A percentile compares a stretch with the other conserved stretches of the same genome.
phyloP scores from a whole-genome alignment of 2,329 filamentous ascomycete species.

The Cyphellophora europaea region DNA sequence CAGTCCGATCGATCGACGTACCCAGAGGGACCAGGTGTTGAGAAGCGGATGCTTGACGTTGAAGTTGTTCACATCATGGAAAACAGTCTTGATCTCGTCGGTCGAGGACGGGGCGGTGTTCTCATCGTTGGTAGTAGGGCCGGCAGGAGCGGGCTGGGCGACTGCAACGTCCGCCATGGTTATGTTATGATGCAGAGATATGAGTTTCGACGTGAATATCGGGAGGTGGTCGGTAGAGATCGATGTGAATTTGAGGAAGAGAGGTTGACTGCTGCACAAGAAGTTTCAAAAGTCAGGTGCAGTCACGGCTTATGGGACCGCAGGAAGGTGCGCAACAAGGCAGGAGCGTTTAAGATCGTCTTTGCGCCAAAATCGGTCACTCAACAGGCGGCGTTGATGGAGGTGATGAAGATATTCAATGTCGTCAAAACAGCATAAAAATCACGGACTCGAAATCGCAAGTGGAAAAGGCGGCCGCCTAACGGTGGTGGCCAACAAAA shows the following conservation, averaged over 20 bases:
- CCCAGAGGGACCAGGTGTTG: conserved; percentile 98
- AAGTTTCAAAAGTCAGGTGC: background rate
- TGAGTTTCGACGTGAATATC: background rate
- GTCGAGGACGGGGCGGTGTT: conserved; percentile 43
- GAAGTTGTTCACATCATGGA: conserved; percentile 98
- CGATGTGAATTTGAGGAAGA: background rate
- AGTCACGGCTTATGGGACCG: too few relatives aligned
- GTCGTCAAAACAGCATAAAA: too few relatives aligned
- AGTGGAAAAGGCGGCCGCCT: too few relatives aligned
- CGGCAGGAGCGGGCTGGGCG: conserved; percentile 12
- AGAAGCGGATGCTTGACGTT: conserved; percentile 98
- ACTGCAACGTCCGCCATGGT: conserved; percentile 19
- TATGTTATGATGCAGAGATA: conserved; percentile 1
- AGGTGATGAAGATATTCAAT: too few relatives aligned
- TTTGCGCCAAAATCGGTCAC: too few relatives aligned
- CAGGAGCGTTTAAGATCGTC: too few relatives aligned
- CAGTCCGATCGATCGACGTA: conserved; percentile 27
- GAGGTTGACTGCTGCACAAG: background rate
- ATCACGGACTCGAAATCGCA: too few relatives aligned
- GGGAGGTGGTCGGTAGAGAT: background rate
- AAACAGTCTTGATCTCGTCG: conserved; percentile 73
- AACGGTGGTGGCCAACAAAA: too few relatives aligned
- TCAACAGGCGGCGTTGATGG: too few relatives aligned
- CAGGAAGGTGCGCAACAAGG: too few relatives aligned
- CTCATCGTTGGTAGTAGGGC: conserved; percentile 36